phyloP scores from a whole-genome alignment of 768 basidiomycete genomes.

The Pholiota molesta region DNA sequence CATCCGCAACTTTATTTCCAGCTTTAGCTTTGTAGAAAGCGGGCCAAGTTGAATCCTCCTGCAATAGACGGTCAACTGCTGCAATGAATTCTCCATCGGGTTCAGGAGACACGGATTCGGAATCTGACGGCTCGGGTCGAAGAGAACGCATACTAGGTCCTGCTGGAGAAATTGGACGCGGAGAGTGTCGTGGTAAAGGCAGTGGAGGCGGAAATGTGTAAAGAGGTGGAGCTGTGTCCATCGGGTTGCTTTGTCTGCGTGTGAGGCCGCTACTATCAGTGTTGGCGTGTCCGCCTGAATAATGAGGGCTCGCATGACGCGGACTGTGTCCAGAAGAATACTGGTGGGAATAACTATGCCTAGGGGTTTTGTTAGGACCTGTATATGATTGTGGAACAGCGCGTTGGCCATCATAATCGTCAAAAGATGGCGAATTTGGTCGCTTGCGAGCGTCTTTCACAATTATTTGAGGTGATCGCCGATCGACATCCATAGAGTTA shows the following conservation, averaged over 20 bases:
- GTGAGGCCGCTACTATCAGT: not conserved
- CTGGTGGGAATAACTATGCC: constrained; percentile 32
- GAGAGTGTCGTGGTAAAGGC: not conserved
- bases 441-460: constrained; percentile 24
- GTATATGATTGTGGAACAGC: not conserved
- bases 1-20: constrained; percentile 5
- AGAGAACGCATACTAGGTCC: not conserved
- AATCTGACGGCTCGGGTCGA: not conserved
- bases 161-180: not conserved
- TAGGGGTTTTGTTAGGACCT: not conserved
- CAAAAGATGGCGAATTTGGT: constrained; percentile 26
- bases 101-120: not conserved
- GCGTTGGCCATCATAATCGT: constrained; percentile 22
- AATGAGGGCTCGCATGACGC: constrained; percentile 2
- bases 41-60: constrained; percentile 45
- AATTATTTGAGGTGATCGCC: not conserved
- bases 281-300: not conserved
- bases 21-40: constrained; percentile 41
- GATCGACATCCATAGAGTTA: not conserved
- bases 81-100: constrained; percentile 38
- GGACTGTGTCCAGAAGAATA: constrained; percentile 28
- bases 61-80: constrained; percentile 42
- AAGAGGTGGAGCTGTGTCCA: not conserved
- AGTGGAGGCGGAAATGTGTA: not conserved
- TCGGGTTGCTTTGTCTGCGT: not conserved